phyloP scores from a whole-genome alignment of 306 rosid species.

The Nissolia schottii region DNA sequence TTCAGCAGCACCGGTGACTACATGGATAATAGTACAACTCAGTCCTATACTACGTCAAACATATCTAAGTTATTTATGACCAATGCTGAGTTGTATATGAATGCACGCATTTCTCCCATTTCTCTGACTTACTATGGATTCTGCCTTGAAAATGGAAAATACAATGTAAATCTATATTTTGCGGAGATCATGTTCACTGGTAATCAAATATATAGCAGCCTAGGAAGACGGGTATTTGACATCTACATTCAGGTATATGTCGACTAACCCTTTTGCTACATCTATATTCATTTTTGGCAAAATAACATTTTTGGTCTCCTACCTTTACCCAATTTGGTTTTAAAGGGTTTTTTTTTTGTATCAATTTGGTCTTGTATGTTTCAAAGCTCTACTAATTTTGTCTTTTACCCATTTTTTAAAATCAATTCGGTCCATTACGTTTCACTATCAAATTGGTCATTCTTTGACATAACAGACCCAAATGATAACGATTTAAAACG shows the following conservation, averaged over 20 bases:
- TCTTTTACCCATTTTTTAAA: no score
- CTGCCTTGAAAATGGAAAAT: not conserved
- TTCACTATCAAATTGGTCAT: no score
- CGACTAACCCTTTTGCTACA: not conserved
- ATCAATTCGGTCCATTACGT: no score
- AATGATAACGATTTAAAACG: no score
- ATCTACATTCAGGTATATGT: not conserved
- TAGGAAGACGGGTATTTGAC: not conserved
- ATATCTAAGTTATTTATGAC: not conserved
- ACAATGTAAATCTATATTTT: not conserved
- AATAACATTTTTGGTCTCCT: no score
- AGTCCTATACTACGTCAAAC: not conserved
- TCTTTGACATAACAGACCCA: no score
- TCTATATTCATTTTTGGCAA: no score
- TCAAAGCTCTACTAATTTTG: no score
- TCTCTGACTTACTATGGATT: not conserved
- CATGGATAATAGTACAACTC: not conserved
- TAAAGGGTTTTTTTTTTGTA: no score
- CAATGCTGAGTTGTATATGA: not conserved
- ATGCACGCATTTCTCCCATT: not conserved
- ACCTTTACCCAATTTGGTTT: no score
- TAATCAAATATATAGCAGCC: not conserved
- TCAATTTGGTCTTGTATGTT: no score
- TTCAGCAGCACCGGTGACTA: not conserved
- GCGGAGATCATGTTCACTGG: not conserved